phyloP scores from a whole-genome alignment of 805 yeast genomes.

The Metschnikowia reukaufii region DNA sequence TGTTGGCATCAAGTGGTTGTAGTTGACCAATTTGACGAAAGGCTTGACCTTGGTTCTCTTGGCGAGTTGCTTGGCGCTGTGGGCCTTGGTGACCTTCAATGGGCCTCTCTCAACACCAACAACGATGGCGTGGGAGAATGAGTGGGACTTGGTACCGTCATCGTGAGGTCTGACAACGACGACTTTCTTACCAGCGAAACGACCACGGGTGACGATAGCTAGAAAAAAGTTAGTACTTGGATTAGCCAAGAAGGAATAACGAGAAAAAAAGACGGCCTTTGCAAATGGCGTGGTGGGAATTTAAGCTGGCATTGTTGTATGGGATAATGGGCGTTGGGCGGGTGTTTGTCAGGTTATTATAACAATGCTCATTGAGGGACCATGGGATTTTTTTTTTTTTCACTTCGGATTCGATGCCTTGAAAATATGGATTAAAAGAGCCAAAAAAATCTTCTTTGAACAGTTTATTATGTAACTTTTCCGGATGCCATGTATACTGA shows the following conservation, averaged over 20 bases:
- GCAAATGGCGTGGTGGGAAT: not conserved
- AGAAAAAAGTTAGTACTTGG: slow-evolving; percentile 22
- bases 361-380: too few relatives aligned
- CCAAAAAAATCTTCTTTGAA: not conserved
- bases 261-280: not conserved
- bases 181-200: slow-evolving; percentile 99
- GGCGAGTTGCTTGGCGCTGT: slow-evolving; percentile 94
- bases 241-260: not conserved
- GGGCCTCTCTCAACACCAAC: slow-evolving; percentile 99
- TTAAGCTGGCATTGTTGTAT: not conserved
- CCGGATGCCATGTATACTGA: not conserved
- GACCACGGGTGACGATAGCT: slow-evolving; percentile 99
- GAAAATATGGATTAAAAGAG: not conserved
- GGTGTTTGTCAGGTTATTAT: too few relatives aligned
- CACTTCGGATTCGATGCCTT: not conserved
- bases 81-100: slow-evolving; percentile 90
- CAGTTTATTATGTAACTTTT: not conserved
- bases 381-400: too few relatives aligned
- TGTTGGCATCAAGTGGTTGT: slow-evolving; percentile 99
- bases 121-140: slow-evolving; percentile 98
- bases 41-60: slow-evolving; percentile 99
- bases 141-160: slow-evolving; percentile 98
- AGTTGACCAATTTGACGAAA: slow-evolving; percentile 97
- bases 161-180: slow-evolving; percentile 98
- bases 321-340: too few relatives aligned